These are phyloP conservation scores for Mycena epipterygia DNA, from an alignment of 768 basidiomycete species.

Conservation along the genomic window DNA sequence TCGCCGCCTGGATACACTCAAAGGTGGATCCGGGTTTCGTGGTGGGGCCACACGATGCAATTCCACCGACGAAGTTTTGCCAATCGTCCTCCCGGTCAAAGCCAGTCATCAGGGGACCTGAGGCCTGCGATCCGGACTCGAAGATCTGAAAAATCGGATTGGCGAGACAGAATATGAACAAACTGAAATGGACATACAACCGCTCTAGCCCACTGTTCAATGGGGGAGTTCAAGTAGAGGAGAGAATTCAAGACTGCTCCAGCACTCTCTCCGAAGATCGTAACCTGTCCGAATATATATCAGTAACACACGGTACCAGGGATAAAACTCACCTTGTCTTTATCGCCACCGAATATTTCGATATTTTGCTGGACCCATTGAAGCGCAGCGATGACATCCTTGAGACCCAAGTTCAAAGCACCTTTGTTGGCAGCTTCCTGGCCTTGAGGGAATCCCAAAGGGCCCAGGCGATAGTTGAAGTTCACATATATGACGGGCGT, in stretches of 20 bases:
- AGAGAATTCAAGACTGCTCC: slow-evolving; percentile 9
- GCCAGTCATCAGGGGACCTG: slow-evolving; percentile 40
- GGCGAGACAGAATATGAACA: neutral
- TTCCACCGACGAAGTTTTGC: slow-evolving; percentile 47
- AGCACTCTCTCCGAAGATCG: slow-evolving; percentile 49
- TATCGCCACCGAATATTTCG: slow-evolving; percentile 67
- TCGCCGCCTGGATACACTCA: slow-evolving; percentile 45
- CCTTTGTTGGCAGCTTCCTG: slow-evolving; percentile 48
- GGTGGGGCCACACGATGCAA: slow-evolving; percentile 39
- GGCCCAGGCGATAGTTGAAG: no score
- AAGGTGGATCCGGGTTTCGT: slow-evolving; percentile 49
- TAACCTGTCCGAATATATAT: slow-evolving; percentile 24
- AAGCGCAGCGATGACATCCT: slow-evolving; percentile 55
- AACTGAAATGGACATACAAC: slow-evolving; percentile 43
- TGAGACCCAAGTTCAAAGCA: slow-evolving; percentile 55
- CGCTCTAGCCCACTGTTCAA: slow-evolving; percentile 45
- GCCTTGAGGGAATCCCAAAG: slow-evolving; percentile 59
- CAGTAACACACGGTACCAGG: neutral
- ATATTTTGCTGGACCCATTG: slow-evolving; percentile 69
- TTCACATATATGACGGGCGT: slow-evolving; percentile 61
- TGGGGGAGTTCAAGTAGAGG: slow-evolving; percentile 37
- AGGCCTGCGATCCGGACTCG: slow-evolving; percentile 55
- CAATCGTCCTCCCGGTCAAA: slow-evolving; percentile 46
- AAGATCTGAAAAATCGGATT: slow-evolving; percentile 51
- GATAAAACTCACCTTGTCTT: slow-evolving; percentile 46